phyloP scores from a whole-genome alignment of 192 early-diverging fungal genomes.

The Entomortierella beljakovae region DNA sequence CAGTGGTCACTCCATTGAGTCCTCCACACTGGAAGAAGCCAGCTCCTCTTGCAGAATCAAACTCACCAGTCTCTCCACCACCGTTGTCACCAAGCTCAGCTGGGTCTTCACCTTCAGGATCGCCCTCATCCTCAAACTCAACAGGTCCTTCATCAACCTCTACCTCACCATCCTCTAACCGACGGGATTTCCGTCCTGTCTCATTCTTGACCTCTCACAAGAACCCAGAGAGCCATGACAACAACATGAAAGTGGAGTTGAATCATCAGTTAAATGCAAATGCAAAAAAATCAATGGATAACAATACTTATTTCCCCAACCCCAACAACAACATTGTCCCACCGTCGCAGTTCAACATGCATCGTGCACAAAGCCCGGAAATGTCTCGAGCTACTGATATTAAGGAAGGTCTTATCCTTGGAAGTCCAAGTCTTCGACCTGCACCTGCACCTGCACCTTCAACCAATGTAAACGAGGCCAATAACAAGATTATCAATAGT shows the following conservation, averaged over 20 bases:
- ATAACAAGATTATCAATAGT: constrained; percentile 20
- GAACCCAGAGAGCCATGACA: constrained; percentile 2
- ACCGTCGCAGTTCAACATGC: constrained; percentile 32
- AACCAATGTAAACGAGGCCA: neutral
- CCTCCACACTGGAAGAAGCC: constrained; percentile 37
- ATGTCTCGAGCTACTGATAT: neutral
- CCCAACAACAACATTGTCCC: constrained; percentile 43
- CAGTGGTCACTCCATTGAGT: constrained; percentile 40
- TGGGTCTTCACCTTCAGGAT: constrained; percentile 17
- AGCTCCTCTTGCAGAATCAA: neutral
- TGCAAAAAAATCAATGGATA: neutral
- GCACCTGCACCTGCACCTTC: constrained; percentile 3
- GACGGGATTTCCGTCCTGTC: constrained; percentile 38
- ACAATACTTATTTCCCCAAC: constrained; percentile 39
- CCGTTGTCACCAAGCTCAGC: neutral
- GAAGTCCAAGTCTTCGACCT: constrained; percentile 41
- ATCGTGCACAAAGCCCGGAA: constrained; percentile 30
- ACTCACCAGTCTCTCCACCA: neutral
- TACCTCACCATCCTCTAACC: constrained; percentile 6
- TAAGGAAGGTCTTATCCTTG: constrained; percentile 21
- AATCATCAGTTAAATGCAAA: constrained; percentile 14
- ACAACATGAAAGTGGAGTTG: neutral
- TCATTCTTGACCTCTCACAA: constrained; percentile 39
- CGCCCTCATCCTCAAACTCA: constrained; percentile 15
- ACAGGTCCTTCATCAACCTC: constrained; percentile 15